Conservation (phyloP, 108 stramenopile genomes). For the Skeletonema marinoi region DNA sequence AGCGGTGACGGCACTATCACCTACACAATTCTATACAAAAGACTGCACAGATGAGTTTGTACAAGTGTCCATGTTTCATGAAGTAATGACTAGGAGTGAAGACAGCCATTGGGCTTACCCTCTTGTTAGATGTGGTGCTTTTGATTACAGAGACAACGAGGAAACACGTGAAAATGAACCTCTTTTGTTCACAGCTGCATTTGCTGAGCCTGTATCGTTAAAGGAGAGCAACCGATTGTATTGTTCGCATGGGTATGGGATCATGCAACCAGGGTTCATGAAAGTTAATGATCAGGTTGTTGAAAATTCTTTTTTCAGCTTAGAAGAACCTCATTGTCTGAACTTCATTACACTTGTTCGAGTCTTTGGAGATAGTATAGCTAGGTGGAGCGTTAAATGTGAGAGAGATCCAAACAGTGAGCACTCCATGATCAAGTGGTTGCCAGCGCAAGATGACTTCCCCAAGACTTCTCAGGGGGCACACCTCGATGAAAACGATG, state of each 20-base stretch:
- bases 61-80: constrained; percentile 15
- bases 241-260: constrained; percentile 10
- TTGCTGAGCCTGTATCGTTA: constrained; percentile 17
- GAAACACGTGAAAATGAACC: constrained; percentile 14
- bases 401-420: constrained; percentile 22
- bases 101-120: constrained; percentile 18
- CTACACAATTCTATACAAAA: neutral
- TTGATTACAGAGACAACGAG: constrained; percentile 19
- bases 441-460: constrained; percentile 13
- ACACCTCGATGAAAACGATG: constrained; percentile 9
- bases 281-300: neutral
- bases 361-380: constrained; percentile 20
- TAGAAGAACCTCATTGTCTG: neutral
- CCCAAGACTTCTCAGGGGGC: neutral
- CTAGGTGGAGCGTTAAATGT: constrained; percentile 3
- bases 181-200: constrained; percentile 18
- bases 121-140: constrained; percentile 23
- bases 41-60: constrained; percentile 10
- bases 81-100: constrained; percentile 2
- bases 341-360: constrained; percentile 9
- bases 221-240: constrained; percentile 12
- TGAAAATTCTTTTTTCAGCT: neutral
- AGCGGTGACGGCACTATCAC: constrained; percentile 1
- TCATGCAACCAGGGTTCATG: neutral
- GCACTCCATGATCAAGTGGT: constrained; percentile 17